Evolutionary conservation across 2,329 filamentous ascomycete species (phyloP).

Genomic region (Pseudogymnoascus sp.): DNA sequence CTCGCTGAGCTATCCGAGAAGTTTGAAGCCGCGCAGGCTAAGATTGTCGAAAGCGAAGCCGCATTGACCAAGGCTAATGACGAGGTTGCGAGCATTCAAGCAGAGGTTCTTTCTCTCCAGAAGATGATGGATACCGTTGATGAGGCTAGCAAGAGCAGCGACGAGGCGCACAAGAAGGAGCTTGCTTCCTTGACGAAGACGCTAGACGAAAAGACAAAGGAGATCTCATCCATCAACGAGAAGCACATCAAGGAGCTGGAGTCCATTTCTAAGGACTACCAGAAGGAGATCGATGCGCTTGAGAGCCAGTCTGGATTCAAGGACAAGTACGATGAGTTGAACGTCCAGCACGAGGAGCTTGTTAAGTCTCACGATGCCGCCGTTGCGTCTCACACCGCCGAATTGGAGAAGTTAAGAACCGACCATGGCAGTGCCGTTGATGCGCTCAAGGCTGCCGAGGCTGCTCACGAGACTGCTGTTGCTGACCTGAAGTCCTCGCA

Average conservation of each 20-base stretch:
- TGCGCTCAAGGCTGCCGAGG: constrained; percentile 43
- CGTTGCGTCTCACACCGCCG: constrained; percentile 16
- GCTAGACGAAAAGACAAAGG: constrained; percentile 27
- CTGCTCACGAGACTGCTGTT: constrained; percentile 45
- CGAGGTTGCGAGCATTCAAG: constrained; percentile 30
- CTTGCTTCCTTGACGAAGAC: constrained; percentile 21
- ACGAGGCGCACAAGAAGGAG: constrained; percentile 25
- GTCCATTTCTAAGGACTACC: constrained; percentile 51
- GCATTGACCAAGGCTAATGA: constrained; percentile 35
- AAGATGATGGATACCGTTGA: constrained; percentile 41
- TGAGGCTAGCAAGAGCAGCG: constrained; percentile 31
- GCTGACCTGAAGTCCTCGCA: constrained; percentile 49
- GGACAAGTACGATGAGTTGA: constrained; percentile 53
- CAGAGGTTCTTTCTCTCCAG: constrained; percentile 41
- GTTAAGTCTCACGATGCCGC: constrained; percentile 28
- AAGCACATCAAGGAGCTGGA: constrained; percentile 51
- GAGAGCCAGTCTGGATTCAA: constrained; percentile 57
- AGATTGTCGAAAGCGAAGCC: constrained; percentile 33
- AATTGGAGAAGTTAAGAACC: constrained; percentile 19
- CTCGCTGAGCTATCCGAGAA: constrained; percentile 27
- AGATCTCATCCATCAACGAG: constrained; percentile 40
- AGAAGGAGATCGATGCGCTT: constrained; percentile 56
- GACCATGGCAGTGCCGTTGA: constrained; percentile 21
- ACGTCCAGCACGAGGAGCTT: constrained; percentile 45
- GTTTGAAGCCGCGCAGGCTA: constrained; percentile 35